Evolutionary conservation across 305 asterid genomes (phyloP).

Genomic region (Fraxinus velutina): DNA sequence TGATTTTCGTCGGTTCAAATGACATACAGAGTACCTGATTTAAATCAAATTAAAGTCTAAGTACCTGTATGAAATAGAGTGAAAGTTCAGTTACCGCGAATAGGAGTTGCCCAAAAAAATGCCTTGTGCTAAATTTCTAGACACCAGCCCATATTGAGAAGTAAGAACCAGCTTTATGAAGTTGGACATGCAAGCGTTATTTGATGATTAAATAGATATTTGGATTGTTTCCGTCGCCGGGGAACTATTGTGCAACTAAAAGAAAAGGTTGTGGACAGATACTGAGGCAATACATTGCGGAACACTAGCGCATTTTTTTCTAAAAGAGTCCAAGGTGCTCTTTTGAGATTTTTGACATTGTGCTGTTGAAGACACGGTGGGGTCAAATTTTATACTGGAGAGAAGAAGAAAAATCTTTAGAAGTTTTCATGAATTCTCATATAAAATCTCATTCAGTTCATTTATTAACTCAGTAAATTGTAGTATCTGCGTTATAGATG

Average conservation of each 20-base stretch:
- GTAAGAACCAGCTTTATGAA: background rate
- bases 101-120: background rate
- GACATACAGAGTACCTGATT: background rate
- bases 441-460: background rate
- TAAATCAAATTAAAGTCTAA: background rate
- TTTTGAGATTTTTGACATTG: background rate
- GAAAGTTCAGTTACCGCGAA: background rate
- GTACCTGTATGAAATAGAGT: background rate
- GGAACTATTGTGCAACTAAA: background rate
- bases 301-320: background rate
- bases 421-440: background rate
- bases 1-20: background rate
- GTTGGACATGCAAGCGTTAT: background rate
- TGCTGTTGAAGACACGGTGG: background rate
- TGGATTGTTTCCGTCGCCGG: background rate
- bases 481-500: background rate
- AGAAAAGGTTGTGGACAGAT: background rate
- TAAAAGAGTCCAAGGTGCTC: background rate
- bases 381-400: background rate
- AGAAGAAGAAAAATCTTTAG: background rate
- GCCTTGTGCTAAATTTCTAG: background rate
- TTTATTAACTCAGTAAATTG: background rate
- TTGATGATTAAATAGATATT: background rate
- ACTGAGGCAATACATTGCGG: background rate
- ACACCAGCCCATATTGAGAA: background rate